Conservation (phyloP, 495 filamentous ascomycete species). For the Penicillium antarcticum region DNA sequence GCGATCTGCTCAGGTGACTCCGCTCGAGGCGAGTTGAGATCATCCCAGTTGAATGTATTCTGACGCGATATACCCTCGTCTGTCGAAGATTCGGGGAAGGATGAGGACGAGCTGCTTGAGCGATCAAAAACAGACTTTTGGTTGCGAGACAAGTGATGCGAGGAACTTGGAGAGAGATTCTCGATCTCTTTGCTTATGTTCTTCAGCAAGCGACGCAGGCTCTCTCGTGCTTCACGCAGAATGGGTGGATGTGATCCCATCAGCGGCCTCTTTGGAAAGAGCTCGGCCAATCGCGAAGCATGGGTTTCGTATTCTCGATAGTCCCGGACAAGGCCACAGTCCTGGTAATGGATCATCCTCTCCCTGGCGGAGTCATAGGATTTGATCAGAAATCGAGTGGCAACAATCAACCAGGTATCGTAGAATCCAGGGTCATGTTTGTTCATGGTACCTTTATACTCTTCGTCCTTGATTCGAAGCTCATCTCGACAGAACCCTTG, state of each 20-base stretch:
- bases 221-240: conserved; percentile 39
- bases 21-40: conserved; percentile 22
- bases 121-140: conserved; percentile 71
- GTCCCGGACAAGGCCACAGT: conserved; percentile 64
- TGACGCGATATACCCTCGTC: conserved; percentile 34
- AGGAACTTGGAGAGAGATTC: conserved; percentile 47
- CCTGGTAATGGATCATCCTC: conserved; percentile 52
- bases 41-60: conserved; percentile 33
- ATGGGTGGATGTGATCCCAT: conserved; percentile 25
- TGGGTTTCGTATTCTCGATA: conserved; percentile 70
- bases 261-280: conserved; percentile 31
- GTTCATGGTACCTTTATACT: conserved; percentile 32
- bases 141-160: conserved; percentile 43
- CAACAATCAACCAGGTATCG: conserved; percentile 62
- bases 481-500: conserved; percentile 76
- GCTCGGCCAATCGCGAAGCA: conserved; percentile 50
- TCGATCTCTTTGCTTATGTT: conserved; percentile 59
- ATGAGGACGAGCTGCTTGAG: conserved; percentile 61
- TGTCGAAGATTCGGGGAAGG: conserved; percentile 35
- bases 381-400: conserved; percentile 55
- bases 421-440: conserved; percentile 29
- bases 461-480: conserved; percentile 52
- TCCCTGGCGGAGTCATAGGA: conserved; percentile 61
- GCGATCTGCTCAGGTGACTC: conserved; percentile 35
- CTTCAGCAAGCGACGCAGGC: conserved; percentile 46